Evolutionary conservation across 1,139 yeast species (phyloP).

Genomic region (Debaryomyces sp.): DNA sequence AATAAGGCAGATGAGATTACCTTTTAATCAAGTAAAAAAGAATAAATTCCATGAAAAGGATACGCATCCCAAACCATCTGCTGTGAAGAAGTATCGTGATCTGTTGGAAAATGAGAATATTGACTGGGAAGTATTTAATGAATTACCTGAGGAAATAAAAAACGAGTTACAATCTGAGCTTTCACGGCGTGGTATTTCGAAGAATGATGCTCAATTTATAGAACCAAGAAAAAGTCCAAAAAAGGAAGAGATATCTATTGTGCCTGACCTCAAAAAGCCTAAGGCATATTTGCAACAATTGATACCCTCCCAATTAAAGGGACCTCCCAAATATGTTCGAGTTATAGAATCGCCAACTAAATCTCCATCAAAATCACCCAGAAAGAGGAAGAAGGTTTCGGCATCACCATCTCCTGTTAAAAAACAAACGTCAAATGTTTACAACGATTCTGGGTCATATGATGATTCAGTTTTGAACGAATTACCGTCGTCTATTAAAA

Average conservation of each 20-base stretch:
- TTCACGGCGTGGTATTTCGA: slow-evolving; percentile 32
- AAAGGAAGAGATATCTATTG: slow-evolving; percentile 11
- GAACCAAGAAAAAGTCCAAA: background rate
- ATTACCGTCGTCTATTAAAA: slow-evolving; percentile 46
- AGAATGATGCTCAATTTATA: slow-evolving; percentile 8
- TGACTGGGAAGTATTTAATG: slow-evolving; percentile 57
- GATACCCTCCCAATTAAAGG: slow-evolving; percentile 36
- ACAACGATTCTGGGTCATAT: slow-evolving; percentile 26
- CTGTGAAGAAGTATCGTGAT: background rate
- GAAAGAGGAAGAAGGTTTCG: slow-evolving; percentile 9
- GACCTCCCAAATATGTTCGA: slow-evolving; percentile 35
- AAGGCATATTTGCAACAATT: slow-evolving; percentile 42
- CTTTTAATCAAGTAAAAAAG: slow-evolving; percentile 24
- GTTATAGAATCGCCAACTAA: slow-evolving; percentile 38
- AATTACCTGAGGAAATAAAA: slow-evolving; percentile 56
- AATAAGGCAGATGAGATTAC: slow-evolving; percentile 45
- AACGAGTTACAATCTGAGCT: slow-evolving; percentile 52
- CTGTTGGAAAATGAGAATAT: slow-evolving; percentile 26
- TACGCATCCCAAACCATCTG: slow-evolving; percentile 17
- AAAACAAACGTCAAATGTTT: slow-evolving; percentile 16
- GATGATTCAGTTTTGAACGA: slow-evolving; percentile 49
- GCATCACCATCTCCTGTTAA: slow-evolving; percentile 18
- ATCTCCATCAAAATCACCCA: slow-evolving; percentile 14
- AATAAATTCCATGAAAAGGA: background rate
- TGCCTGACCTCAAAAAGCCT: slow-evolving; percentile 16